Percentiles rank a stretch among this genome's conserved stretches.
phyloP scores from a whole-genome alignment of 116 monocot genomes.

The Thalassia testudinum region DNA sequence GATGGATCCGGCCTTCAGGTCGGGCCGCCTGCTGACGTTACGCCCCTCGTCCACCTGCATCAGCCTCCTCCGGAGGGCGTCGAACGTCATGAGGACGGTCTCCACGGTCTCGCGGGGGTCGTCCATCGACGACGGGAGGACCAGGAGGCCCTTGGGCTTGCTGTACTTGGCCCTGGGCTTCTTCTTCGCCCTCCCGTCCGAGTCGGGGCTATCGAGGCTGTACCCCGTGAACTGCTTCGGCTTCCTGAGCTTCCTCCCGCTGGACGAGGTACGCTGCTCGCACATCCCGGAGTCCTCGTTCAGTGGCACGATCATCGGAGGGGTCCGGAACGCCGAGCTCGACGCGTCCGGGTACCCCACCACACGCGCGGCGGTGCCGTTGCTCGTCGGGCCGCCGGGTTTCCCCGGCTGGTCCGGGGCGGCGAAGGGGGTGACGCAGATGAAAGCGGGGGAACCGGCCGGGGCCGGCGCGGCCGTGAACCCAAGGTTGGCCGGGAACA shows the following conservation, averaged over 20 bases:
- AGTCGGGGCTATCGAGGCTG: slow-evolving; percentile 10
- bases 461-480: slow-evolving; percentile 12
- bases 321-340: slow-evolving; percentile 12
- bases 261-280: slow-evolving; percentile 12
- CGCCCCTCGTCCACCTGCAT: slow-evolving; percentile 46
- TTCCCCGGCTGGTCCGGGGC: slow-evolving; percentile 1
- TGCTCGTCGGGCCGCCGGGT: background rate
- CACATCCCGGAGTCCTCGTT: slow-evolving; percentile 7
- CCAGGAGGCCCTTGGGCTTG: slow-evolving; percentile 6
- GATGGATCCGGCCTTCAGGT: slow-evolving; percentile 53
- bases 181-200: slow-evolving; percentile 6
- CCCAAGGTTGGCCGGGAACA: slow-evolving; percentile 45
- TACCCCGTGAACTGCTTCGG: slow-evolving; percentile 5
- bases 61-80: slow-evolving; percentile 61
- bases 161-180: slow-evolving; percentile 5
- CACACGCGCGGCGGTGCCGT: background rate
- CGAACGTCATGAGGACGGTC: slow-evolving; percentile 59
- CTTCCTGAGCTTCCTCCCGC: slow-evolving; percentile 30
- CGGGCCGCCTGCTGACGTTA: slow-evolving; percentile 21
- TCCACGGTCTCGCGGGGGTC: slow-evolving; percentile 47
- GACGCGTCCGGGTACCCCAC: background rate
- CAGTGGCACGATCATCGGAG: slow-evolving; percentile 1
- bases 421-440: slow-evolving; percentile 34
- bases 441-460: slow-evolving; percentile 13
- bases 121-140: slow-evolving; percentile 14